Base-by-base conservation (phyloP, 140 eudicot genomes). In the Erigeron philadelphicus region DNA sequence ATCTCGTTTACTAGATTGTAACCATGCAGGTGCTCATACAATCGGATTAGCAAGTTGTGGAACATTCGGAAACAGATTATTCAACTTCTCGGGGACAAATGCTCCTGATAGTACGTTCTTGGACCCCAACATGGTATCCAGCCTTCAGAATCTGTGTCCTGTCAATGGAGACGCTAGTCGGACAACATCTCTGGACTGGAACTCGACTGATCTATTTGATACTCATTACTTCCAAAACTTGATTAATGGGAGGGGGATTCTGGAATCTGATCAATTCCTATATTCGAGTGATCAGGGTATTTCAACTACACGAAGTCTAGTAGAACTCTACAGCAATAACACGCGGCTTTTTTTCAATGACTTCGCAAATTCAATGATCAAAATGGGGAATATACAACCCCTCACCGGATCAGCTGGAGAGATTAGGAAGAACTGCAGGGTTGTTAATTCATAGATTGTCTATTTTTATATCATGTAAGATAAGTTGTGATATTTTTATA, bases 351-450 rank as follows among this genome's bases (percentile, higher is more conserved):
- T 88, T 80, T 79, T 84, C 35, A n/a, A 16, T 61, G 90, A 86
- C 54, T 88, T 92, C 48, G 84, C 66, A 21, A 77, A 61, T 45
- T 84, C 96, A n/a, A 92, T 92, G 98, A 77, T 92, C 55, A 86
- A 92, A 78, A 84, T 92, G 92, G 98, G 95, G 35, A 88, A 78
- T 23, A 83, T 92, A 44, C 77, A 86, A 47, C 88, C 90, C 1
- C 72, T 92, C 7, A 88, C 93, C 0, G 98, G 96, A 9, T 84
- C 89, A 9, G 78, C 64, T 48, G 98, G 98, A 17, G 80, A 92
- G 81, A 83, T 92, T 41, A 70, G 98, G 65, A 79, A 46, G 66
- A 88, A 84, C 53, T 92, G 96, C 59, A 86, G 96, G 80, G 83
- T 82, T 67, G 76, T 79, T 72, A 88, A 88, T 78, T 72, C 87